phyloP scores from a whole-genome alignment of 179 eudicot species.

The Amaranthus tricolor region DNA sequence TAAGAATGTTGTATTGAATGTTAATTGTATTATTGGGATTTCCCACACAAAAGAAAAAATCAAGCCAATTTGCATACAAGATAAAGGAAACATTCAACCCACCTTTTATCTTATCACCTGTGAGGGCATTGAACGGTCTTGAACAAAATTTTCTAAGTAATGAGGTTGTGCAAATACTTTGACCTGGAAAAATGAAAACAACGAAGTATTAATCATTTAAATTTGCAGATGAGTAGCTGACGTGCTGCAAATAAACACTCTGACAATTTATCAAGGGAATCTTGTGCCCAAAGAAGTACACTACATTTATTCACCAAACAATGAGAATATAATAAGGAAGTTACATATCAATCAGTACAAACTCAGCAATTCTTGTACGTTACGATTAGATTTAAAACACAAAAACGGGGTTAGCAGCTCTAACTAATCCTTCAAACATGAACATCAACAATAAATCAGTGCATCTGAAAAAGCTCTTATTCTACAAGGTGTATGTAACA shows the following conservation, averaged over 20 bases:
- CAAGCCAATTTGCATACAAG: neutral
- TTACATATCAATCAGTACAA: neutral
- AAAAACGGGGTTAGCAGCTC: neutral
- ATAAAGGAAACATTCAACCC: neutral
- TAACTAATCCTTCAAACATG: neutral
- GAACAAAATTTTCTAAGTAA: conserved; percentile 87
- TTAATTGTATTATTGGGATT: too few species aligned
- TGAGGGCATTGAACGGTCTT: conserved; percentile 80
- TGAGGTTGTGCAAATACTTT: conserved; percentile 79
- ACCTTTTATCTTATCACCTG: conserved; percentile 78
- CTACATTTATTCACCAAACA: neutral
- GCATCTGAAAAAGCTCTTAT: neutral
- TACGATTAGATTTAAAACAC: neutral
- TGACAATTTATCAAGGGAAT: neutral
- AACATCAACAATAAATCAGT: neutral
- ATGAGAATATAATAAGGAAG: neutral
- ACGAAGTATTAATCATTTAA: neutral
- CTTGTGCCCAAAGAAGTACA: neutral
- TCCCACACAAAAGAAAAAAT: conserved; percentile 3
- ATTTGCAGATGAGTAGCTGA: too few species aligned
- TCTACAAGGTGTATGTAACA: neutral
- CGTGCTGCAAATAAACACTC: neutral
- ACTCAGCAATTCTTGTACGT: too few species aligned
- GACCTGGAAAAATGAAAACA: conserved; percentile 53
- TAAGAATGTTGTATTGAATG: neutral